A percentile compares a stretch with the other conserved stretches of the same genome.
These are phyloP conservation scores for Pisolithus microcarpus DNA, from an alignment of 768 basidiomycete species.

Conservation along the genomic window DNA sequence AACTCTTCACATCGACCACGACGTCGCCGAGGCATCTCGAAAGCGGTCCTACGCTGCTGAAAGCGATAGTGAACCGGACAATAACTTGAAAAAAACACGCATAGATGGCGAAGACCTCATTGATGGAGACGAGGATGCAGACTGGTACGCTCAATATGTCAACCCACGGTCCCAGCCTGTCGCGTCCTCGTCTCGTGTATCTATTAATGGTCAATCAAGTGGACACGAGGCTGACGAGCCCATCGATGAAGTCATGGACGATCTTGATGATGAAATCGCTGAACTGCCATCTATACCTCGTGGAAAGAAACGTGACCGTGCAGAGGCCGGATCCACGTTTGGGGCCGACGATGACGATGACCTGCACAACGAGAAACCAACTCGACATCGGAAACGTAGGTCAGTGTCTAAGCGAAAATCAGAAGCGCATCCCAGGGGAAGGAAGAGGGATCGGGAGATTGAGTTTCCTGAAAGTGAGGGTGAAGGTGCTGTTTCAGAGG, in stretches of 20 bases:
- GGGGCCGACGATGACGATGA: constrained; percentile 48
- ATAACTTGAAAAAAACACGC: constrained; percentile 43
- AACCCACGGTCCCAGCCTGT: constrained; percentile 31
- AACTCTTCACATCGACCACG: constrained; percentile 16
- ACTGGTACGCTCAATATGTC: constrained; percentile 29
- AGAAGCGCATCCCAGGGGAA: constrained; percentile 42
- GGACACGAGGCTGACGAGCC: constrained; percentile 35
- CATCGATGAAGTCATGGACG: constrained; percentile 29
- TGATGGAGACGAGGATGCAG: constrained; percentile 44
- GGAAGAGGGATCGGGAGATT: constrained; percentile 59
- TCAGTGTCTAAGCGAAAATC: constrained; percentile 48
- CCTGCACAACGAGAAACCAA: constrained; percentile 34
- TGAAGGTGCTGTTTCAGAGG: constrained; percentile 10
- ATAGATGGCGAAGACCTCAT: constrained; percentile 43
- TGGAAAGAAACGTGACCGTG: constrained; percentile 73
- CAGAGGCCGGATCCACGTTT: constrained; percentile 65
- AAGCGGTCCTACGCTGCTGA: constrained; percentile 43
- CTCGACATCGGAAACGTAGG: constrained; percentile 50
- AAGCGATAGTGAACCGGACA: constrained; percentile 35
- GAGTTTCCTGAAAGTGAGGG: constrained; percentile 36
- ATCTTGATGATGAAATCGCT: constrained; percentile 36
- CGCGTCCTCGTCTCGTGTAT: constrained; percentile 39
- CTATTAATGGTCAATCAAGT: constrained; percentile 30
- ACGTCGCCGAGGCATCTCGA: constrained; percentile 24
- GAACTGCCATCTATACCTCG: constrained; percentile 31